These are phyloP conservation scores for Saccharomyces hybrid DNA, from an alignment of 1,139 yeast genomes.

Conservation along the genomic window DNA sequence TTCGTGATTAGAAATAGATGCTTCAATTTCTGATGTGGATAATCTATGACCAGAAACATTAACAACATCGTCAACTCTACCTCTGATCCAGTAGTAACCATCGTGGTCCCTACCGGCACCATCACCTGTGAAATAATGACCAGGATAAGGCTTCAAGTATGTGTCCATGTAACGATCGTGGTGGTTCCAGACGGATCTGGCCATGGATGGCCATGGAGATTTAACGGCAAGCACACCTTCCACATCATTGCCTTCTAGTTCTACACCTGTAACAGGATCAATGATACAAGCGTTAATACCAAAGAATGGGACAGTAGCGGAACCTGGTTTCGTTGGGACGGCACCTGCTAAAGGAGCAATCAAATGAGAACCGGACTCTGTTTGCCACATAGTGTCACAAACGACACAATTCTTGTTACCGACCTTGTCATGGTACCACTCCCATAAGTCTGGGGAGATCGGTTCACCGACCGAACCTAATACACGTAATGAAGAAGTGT, in stretches of 20 bases:
- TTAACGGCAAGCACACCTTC: no score
- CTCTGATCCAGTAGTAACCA: slow-evolving; percentile 60
- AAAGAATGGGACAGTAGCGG: slow-evolving; percentile 93
- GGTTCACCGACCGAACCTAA: slow-evolving; percentile 99
- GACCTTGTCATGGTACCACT: slow-evolving; percentile 90
- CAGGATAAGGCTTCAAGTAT: no score
- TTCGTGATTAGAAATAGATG: slow-evolving; percentile 74
- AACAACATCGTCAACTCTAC: slow-evolving; percentile 97
- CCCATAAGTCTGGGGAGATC: slow-evolving; percentile 96
- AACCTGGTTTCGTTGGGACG: slow-evolving; percentile 93
- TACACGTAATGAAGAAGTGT: slow-evolving; percentile 80
- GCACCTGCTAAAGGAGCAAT: slow-evolving; percentile 95
- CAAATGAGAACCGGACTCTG: slow-evolving; percentile 94
- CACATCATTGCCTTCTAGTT: slow-evolving; percentile 46
- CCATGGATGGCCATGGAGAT: no score
- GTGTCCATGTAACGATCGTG: no score
- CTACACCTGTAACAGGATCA: slow-evolving; percentile 86
- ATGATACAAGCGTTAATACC: slow-evolving; percentile 87
- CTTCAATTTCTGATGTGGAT: slow-evolving; percentile 95
- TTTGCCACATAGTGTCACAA: slow-evolving; percentile 98
- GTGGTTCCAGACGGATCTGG: no score
- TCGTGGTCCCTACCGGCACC: no score
- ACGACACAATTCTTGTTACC: slow-evolving; percentile 84
- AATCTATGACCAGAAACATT: slow-evolving; percentile 96
- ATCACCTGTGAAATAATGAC: no score